Base-by-base conservation (phyloP, 371 early-diverging fungal species). In the Syncephalastrum contaminatum region DNA sequence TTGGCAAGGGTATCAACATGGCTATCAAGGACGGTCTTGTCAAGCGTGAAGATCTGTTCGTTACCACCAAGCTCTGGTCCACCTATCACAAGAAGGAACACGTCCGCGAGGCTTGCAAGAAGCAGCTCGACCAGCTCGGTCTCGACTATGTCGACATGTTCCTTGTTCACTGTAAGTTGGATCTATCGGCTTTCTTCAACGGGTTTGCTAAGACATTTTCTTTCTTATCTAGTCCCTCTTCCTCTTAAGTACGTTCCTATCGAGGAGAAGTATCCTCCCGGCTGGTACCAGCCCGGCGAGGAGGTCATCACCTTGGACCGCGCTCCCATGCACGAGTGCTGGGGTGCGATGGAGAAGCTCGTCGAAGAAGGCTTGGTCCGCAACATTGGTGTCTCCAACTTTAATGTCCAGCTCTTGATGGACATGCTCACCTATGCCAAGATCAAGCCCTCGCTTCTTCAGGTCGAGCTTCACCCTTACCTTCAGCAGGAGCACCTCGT, bases 61-160 rank as follows among this genome's bases (percentile, higher is more conserved):
- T 89, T 56, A 90, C 90, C 21, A 83, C 86, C 22, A 92, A 92
- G 61, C 67, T 91, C 41, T 87, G 86, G 88, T 85, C 84, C 60
- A 80, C 78, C 5, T 59, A 66, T 46, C 85, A 85, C 48, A 55
- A 66, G n/a, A 81, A 82, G 49, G 72, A 73, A 25, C 57, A 75
- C 56, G 82, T 85, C 16, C 60, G 74, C 12, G 55, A 72, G 50
- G 83, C 69, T 13, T 51, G 80, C 22, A 64, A 73, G 40, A 57
- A 54, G 5, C 81, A 86, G 16, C 69, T 90, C 46, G 45, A 63
- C 19, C 73, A 86, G 20, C 70, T 91, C 40, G 72, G 73, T 24
- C 60, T 83, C 18, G 79, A 84, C 14, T 91, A 91, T 58, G 47
- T 91, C 18, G 92, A 93, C 64, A 67, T 92, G 54, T 91, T 86